A percentile compares a stretch with the other conserved stretches of the same genome.
phyloP scores from a whole-genome alignment of 108 stramenopile species.

The Schizochytrium sp. region DNA sequence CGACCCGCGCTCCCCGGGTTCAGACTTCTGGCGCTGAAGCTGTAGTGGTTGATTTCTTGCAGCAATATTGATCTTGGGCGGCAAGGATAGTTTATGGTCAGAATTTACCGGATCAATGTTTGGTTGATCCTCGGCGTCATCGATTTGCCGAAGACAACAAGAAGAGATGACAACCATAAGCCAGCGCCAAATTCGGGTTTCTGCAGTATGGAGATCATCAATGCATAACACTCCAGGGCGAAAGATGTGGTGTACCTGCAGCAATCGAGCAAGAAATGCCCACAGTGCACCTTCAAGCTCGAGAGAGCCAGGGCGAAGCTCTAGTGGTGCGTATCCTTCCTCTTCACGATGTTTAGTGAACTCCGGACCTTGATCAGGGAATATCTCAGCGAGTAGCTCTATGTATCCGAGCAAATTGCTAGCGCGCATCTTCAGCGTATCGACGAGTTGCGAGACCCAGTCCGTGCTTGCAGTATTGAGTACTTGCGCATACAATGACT shows the following conservation, averaged over 20 bases:
- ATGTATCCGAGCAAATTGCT: conserved; percentile 30
- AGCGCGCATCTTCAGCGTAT: not conserved
- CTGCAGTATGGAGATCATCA: not conserved
- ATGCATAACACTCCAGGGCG: not conserved
- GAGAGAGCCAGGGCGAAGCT: not conserved
- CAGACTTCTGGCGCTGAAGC: no score
- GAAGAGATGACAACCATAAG: conserved; percentile 2
- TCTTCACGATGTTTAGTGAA: not conserved
- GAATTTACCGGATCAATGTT: no score
- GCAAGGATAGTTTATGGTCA: no score
- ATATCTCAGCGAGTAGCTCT: conserved; percentile 38
- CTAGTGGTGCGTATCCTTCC: no score
- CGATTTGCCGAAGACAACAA: conserved; percentile 20
- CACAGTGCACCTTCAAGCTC: conserved; percentile 29
- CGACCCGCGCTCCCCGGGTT: no score
- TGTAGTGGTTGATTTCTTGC: no score
- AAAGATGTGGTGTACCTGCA: conserved; percentile 30
- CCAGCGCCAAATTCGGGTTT: conserved; percentile 5
- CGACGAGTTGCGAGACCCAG: not conserved
- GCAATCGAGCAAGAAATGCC: not conserved
- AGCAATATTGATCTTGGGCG: no score
- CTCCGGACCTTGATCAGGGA: not conserved
- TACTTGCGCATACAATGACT: not conserved
- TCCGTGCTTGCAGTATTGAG: not conserved
- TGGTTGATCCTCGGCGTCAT: not conserved